Evolutionary conservation across 2,329 filamentous ascomycete species (phyloP), one percentile per base, ranked within the genome.

Genomic region (Didymella arachidicola): DNA sequence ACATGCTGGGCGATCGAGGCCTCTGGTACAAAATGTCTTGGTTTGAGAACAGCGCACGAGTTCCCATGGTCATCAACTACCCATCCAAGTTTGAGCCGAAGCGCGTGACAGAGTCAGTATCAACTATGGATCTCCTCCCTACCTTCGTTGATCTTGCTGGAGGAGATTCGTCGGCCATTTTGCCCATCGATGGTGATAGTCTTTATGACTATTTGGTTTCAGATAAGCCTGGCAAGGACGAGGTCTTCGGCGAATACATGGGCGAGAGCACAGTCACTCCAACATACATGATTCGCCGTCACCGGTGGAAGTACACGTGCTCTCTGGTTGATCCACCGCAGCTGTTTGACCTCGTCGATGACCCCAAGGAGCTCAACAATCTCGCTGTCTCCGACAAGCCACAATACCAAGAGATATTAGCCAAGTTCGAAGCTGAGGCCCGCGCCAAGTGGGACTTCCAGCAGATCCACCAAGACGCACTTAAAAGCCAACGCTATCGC

Each of bases 11-110:
- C 59, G 93, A 97, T 81, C 88, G 92, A 52, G 90, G 91, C 6
- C 81, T 97, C 45, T 97, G 93, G 93, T 93, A 97, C 83, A 97
- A 97, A 84, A 97, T 97, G 93, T 92, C 87, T 73, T 97, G 95
- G 85, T 97, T 93, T 71, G 93, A 97, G 83, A 89, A 89, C 39
- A 96, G 92, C 12, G 92, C 92, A 44, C 89, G 93, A 27, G 93
- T 97, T 22, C 93, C 93, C 1, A 88, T 97, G 74, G 83, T 97
- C 64, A 85, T 97, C 74, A 89, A 92, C 77, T 87, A 93, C 70
- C 93, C 93, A 26, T 83, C 87, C 69, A 84, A 84, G 61, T 96
- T 94, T 77, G 75, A 83, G 14, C 88, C 93, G 30, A 92, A 88
- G 80, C 89, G 87, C 32, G 90, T 97, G 27, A 83, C 84, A 18